Conservation (phyloP, 108 stramenopile genomes). For the Cyclostephanos tholiformis region DNA sequence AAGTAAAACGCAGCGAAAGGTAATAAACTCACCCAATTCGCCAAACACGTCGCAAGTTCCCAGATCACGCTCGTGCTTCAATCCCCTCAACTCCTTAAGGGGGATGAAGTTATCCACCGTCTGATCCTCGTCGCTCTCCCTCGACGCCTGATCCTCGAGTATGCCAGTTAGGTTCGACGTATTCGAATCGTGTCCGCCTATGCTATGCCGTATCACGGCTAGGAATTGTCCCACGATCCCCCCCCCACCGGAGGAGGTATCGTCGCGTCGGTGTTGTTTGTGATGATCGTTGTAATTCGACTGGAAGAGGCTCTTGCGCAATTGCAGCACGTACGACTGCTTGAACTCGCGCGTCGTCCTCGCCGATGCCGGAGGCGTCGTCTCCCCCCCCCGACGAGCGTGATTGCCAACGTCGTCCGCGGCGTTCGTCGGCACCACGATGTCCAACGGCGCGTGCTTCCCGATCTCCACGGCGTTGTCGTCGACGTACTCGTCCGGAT, state of each 20-base stretch:
- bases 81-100: constrained; percentile 29
- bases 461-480: constrained; percentile 40
- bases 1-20: no score
- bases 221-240: constrained; percentile 27
- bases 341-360: constrained; percentile 31
- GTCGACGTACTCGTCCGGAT: constrained; percentile 40
- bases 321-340: constrained; percentile 41
- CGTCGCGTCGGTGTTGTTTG: background rate
- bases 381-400: no score
- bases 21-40: constrained; percentile 22
- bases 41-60: constrained; percentile 44
- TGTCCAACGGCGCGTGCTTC: constrained; percentile 35
- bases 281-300: constrained; percentile 10
- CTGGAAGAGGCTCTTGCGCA: constrained; percentile 43
- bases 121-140: constrained; percentile 9
- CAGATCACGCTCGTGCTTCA: constrained; percentile 47
- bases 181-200: background rate
- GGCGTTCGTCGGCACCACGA: constrained; percentile 13
- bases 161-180: constrained; percentile 8
- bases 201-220: constrained; percentile 19
- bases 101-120: constrained; percentile 20
- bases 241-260: background rate
- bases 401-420: no score
- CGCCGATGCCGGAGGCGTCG: background rate
- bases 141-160: constrained; percentile 21